These are phyloP conservation scores for Annulohypoxylon moriforme DNA, from an alignment of 495 filamentous ascomycete species.

Conservation along the genomic window DNA sequence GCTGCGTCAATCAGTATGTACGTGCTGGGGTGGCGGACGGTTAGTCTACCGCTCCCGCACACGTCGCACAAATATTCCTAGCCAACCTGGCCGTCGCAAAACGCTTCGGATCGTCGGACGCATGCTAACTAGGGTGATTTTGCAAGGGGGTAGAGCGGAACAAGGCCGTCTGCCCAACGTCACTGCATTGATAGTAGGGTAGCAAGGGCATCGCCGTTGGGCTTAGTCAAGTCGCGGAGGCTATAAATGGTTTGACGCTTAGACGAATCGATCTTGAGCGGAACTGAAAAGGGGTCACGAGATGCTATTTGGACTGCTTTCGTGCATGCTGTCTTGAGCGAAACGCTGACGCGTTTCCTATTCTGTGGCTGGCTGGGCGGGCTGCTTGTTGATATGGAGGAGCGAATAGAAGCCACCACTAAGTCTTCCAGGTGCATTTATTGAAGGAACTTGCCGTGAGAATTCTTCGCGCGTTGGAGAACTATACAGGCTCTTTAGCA, in stretches of 20 bases:
- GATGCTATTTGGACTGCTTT: not conserved
- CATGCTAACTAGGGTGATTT: not conserved
- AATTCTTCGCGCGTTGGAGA: not conserved
- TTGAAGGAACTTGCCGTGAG: not conserved
- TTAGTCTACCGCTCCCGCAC: constrained; percentile 1
- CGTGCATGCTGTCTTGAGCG: not conserved
- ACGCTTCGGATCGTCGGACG: not conserved
- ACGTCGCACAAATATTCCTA: not conserved
- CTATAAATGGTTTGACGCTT: not conserved
- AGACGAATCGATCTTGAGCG: constrained; percentile 8
- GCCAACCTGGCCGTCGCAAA: not conserved
- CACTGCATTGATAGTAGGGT: constrained; percentile 7
- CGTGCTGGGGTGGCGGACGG: not conserved
- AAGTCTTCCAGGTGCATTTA: not conserved
- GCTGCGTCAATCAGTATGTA: not conserved
- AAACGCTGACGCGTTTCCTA: not conserved
- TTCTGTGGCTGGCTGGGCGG: constrained; percentile 3
- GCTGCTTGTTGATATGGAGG: not conserved
- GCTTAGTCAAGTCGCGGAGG: constrained; percentile 1
- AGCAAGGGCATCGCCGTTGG: not conserved
- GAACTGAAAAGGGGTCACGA: constrained; percentile 2
- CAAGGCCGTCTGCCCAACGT: not conserved
- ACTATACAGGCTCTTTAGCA: not conserved
- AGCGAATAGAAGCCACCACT: not conserved
- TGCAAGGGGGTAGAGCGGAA: not conserved